These are phyloP conservation scores for Coniophora puteana DNA, from an alignment of 1,284 basidiomycete species.

Conservation along the genomic window DNA sequence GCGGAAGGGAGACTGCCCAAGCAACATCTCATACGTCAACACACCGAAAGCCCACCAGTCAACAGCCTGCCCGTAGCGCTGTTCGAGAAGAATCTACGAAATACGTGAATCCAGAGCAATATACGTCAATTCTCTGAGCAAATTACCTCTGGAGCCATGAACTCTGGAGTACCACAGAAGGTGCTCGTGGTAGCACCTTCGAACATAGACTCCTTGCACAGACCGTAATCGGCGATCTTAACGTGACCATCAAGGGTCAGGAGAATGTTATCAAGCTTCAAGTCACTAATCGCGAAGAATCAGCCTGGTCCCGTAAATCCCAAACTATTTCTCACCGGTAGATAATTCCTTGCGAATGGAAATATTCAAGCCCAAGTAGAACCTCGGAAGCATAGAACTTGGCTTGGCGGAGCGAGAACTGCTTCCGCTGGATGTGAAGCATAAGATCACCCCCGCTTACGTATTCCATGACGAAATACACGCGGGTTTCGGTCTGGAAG, in stretches of 20 bases:
- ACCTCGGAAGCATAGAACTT: conserved; percentile 99
- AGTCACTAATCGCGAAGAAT: conserved; percentile 57
- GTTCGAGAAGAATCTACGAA: conserved; percentile 91
- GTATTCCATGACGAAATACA: conserved; percentile 94
- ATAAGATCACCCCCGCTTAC: conserved; percentile 96
- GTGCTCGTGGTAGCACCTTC: conserved; percentile 96
- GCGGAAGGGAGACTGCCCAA: conserved; percentile 98
- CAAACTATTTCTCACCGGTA: conserved; percentile 65
- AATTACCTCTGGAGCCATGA: conserved; percentile 97
- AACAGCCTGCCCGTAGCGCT: conserved; percentile 96
- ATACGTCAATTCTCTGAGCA: conserved; percentile 1
- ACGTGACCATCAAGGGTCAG: conserved; percentile 97
- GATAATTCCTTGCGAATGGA: conserved; percentile 97
- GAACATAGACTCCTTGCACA: conserved; percentile 99
- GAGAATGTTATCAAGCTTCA: conserved; percentile 98
- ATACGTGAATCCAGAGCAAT: conserved; percentile 4
- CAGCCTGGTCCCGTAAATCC: not conserved
- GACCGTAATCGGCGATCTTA: conserved; percentile 98
- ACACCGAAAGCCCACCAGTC: conserved; percentile 99
- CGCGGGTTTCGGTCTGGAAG: conserved; percentile 99
- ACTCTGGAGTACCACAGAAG: conserved; percentile 99
- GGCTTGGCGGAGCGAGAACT: conserved; percentile 93
- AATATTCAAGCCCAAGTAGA: conserved; percentile 94
- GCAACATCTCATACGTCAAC: conserved; percentile 97
- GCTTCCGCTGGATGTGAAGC: conserved; percentile 91